Evolutionary conservation across 2,329 filamentous ascomycete species (phyloP), one percentile per base, ranked within the genome.

Genomic region (Leptographium galeiforme): DNA sequence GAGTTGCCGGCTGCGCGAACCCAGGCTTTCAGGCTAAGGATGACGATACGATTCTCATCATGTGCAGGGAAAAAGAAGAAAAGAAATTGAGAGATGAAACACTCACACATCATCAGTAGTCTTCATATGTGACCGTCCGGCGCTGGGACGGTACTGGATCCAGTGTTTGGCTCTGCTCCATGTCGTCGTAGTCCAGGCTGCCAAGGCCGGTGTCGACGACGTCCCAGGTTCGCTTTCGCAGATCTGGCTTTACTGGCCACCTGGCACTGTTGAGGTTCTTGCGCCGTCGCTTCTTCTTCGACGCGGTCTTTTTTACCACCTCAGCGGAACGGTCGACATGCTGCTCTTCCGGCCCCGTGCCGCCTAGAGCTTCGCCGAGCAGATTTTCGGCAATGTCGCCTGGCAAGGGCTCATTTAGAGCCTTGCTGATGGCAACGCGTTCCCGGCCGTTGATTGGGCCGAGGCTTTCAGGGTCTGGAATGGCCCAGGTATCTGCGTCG

Each of bases 41-140:
- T 94, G 89, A 94, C 87, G 85, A 89, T 90, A 89, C 77, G 72
- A 78, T 53, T 89, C 82, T 93, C 89, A 91, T 94, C 89, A 91
- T 85, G 63, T 19, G 45, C 19, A 4, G 51, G 47, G 39, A 48
- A 53, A 33, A 45, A 51, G 44, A 36, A 19, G 2, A 36, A 8
- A 40, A 13, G 4, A 14, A 45, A 7, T 32, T 11, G 40, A 25
- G 25, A 6, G 19, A 44, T 16, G 33, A 1, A 8, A 40, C 1
- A 51, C 55, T 55, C 34, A 56, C 53, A 39, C 34, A 10, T 32
- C 16, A 18, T 64, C 55, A 63, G 16, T 58, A 57, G 53, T 75
- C 71, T 53, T 73, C 73, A 56, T 76, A 77, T 4, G 70, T 72
- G 38, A 77, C 70, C 50, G 66, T 68, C 54, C 70, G 68, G 50